Evolutionary conservation across 306 rosid genomes (phyloP).

Genomic region (Malus domestica): DNA sequence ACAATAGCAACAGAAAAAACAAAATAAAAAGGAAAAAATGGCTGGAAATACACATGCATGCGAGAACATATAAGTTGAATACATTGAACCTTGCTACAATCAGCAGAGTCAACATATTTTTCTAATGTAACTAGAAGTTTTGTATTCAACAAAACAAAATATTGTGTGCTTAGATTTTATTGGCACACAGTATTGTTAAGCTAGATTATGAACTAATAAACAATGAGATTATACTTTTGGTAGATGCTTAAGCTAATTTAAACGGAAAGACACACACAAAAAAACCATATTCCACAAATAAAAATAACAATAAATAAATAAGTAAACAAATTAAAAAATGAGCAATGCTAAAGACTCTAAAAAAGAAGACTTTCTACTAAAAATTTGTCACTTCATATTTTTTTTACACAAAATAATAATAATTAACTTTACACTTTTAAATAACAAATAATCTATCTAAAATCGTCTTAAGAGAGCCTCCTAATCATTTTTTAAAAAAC

Average conservation of each 20-base stretch:
- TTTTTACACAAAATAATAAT: too few species aligned
- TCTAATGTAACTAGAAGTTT: neutral
- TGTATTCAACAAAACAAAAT: neutral
- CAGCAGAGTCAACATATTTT: neutral
- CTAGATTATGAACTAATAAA: neutral
- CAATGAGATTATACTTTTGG: neutral
- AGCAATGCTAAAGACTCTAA: too few species aligned
- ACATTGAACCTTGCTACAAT: neutral
- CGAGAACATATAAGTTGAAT: neutral
- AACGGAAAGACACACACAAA: too few species aligned
- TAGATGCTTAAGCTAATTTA: too few species aligned
- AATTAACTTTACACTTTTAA: too few species aligned
- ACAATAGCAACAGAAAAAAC: neutral
- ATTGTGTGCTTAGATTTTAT: neutral
- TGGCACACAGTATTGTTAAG: neutral
- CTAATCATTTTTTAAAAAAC: neutral
- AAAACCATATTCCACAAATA: too few species aligned
- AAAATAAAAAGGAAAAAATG: too few species aligned
- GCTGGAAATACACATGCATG: neutral
- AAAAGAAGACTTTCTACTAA: too few species aligned
- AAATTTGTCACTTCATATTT: too few species aligned
- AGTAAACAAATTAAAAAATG: neutral
- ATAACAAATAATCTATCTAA: fast-evolving
- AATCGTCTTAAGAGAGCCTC: too few species aligned
- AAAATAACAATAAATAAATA: too few species aligned